phyloP scores from a whole-genome alignment of 768 basidiomycete species.

The Serendipita sp. region DNA sequence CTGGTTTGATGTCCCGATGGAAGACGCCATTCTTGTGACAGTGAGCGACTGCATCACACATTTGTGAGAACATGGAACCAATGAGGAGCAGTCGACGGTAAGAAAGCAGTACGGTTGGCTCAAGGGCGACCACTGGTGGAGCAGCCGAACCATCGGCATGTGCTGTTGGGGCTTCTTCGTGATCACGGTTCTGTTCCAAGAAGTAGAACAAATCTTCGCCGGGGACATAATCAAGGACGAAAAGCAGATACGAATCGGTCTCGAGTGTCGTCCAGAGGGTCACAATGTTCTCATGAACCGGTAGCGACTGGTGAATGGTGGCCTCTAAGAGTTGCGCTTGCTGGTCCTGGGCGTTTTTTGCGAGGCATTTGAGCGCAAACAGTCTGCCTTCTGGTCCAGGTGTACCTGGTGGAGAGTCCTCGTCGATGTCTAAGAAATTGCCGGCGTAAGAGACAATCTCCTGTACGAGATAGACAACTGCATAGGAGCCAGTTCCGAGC shows the following conservation, averaged over 20 bases:
- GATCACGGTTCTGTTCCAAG: constrained; percentile 88
- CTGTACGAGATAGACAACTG: constrained; percentile 83
- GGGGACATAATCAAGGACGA: constrained; percentile 89
- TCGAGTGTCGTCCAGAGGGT: constrained; percentile 88
- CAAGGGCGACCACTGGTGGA: constrained; percentile 33
- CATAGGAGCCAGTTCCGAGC: constrained; percentile 81
- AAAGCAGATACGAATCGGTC: constrained; percentile 77
- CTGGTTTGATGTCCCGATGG: constrained; percentile 98
- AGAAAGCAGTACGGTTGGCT: constrained; percentile 67
- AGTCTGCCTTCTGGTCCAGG: constrained; percentile 44
- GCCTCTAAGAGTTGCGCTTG: constrained; percentile 94
- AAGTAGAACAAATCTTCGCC: constrained; percentile 98
- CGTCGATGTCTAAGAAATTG: constrained; percentile 3
- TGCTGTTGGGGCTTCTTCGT: constrained; percentile 34
- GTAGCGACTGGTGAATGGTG: constrained; percentile 86
- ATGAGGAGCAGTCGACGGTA: constrained; percentile 81
- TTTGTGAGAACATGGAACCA: constrained; percentile 94
- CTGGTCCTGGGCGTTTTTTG: constrained; percentile 81
- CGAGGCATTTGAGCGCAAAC: constrained; percentile 92
- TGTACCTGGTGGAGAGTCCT: constrained; percentile 16
- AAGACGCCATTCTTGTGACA: constrained; percentile 85
- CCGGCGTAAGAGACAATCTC: constrained; percentile 30
- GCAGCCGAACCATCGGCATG: constrained; percentile 16
- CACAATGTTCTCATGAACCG: constrained; percentile 83
- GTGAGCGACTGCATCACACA: constrained; percentile 93